Evolutionary conservation across 2,329 filamentous ascomycete species (phyloP).

Genomic region (Amauroascus verrucosus): DNA sequence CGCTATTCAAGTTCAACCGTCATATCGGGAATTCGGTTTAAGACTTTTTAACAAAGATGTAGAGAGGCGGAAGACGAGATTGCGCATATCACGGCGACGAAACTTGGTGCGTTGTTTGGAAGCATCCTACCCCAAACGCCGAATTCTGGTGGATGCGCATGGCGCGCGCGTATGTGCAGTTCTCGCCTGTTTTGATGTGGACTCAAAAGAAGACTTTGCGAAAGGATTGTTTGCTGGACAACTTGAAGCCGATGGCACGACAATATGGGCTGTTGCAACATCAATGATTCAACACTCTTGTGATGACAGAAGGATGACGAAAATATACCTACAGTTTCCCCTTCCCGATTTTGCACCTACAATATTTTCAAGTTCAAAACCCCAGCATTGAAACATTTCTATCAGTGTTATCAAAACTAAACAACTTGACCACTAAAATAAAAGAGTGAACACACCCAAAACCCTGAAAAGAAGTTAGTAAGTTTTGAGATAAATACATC

Average conservation of each 20-base stretch:
- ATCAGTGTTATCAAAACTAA: no score
- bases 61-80: constrained; percentile 31
- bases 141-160: constrained; percentile 28
- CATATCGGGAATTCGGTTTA: constrained; percentile 26
- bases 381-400: no score
- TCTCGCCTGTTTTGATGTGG: neutral
- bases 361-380: no score
- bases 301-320: no score
- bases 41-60: constrained; percentile 23
- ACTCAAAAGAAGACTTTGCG: neutral
- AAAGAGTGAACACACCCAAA: no score
- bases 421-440: no score
- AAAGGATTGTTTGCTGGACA: constrained; percentile 9
- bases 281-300: no score
- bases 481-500: no score
- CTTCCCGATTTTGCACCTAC: no score
- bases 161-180: constrained; percentile 24
- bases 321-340: no score
- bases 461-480: no score
- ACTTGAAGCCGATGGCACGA: constrained; percentile 17
- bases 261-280: constrained; percentile 20
- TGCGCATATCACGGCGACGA: constrained; percentile 30
- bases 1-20: constrained; percentile 32
- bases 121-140: constrained; percentile 24
- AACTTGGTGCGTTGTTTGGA: constrained; percentile 34